Percentiles rank a stretch among this genome's conserved stretches.
Evolutionary conservation across 2,329 filamentous ascomycete species (phyloP).

Genomic region (Dendrostoma leiphaemia): DNA sequence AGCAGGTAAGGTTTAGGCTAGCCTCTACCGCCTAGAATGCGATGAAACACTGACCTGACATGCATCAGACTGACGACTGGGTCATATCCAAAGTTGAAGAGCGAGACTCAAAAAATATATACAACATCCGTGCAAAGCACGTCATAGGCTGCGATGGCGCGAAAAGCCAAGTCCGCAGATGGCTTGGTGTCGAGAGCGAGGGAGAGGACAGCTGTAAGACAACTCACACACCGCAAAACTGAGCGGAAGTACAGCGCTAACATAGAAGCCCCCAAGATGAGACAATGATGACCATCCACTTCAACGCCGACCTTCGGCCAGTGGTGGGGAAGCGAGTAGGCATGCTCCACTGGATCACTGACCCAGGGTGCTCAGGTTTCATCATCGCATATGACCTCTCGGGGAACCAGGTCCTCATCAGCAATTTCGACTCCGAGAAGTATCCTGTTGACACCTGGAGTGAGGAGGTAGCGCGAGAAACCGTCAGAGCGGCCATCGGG

Average conservation of each 20-base stretch:
- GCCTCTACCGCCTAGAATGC: no score
- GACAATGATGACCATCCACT: constrained; percentile 46
- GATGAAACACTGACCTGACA: not conserved
- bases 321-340: constrained; percentile 36
- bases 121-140: constrained; percentile 29
- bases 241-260: no score
- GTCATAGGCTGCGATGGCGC: constrained; percentile 37
- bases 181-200: constrained; percentile 34
- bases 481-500: constrained; percentile 31
- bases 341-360: constrained; percentile 44
- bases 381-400: constrained; percentile 42
- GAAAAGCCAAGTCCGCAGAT: constrained; percentile 30
- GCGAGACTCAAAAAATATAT: constrained; percentile 22
- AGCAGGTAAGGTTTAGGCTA: constrained; percentile 32
- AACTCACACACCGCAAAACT: no score
- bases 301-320: constrained; percentile 38
- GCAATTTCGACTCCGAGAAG: constrained; percentile 38
- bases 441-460: constrained; percentile 35
- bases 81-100: constrained; percentile 31
- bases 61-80: constrained; percentile 21
- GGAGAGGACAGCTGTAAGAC: constrained; percentile 39
- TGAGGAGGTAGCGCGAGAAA: constrained; percentile 30
- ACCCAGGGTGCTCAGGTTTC: constrained; percentile 40
- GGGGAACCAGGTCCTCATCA: constrained; percentile 40
- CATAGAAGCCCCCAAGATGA: no score